These are phyloP conservation scores for Wakefieldia striispora DNA, from an alignment of 768 basidiomycete genomes.

Conservation along the genomic window DNA sequence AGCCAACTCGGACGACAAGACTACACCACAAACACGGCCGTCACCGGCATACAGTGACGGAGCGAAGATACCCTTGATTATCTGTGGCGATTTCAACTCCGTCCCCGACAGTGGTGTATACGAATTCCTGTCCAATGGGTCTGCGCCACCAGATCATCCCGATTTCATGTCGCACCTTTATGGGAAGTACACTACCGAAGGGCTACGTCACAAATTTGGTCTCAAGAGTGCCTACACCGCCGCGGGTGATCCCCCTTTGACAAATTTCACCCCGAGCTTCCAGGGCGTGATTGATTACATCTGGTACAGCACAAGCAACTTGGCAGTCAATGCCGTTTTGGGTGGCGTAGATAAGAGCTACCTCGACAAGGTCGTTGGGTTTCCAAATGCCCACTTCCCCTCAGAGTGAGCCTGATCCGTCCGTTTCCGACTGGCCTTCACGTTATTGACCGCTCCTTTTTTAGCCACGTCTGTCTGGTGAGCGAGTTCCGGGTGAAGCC, in stretches of 20 bases:
- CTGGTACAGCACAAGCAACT: slow-evolving; percentile 77
- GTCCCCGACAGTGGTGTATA: slow-evolving; percentile 84
- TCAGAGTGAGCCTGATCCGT: slow-evolving; percentile 72
- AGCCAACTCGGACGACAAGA: slow-evolving; percentile 26
- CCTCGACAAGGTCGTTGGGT: slow-evolving; percentile 88
- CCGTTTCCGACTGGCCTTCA: slow-evolving; percentile 4
- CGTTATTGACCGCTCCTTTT: slow-evolving; percentile 10
- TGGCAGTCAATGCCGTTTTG: slow-evolving; percentile 80
- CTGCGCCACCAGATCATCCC: slow-evolving; percentile 67
- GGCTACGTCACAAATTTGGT: slow-evolving; percentile 73
- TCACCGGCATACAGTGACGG: slow-evolving; percentile 79
- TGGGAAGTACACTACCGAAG: slow-evolving; percentile 89
- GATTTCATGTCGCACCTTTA: slow-evolving; percentile 94
- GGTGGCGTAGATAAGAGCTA: slow-evolving; percentile 85
- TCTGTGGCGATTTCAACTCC: slow-evolving; percentile 98
- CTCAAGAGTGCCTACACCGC: slow-evolving; percentile 83
- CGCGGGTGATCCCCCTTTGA: slow-evolving; percentile 63
- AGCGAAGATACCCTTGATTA: slow-evolving; percentile 83
- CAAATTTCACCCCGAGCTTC: slow-evolving; percentile 89
- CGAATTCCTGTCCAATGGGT: slow-evolving; percentile 81
- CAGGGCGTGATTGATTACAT: slow-evolving; percentile 89
- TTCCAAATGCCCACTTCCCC: slow-evolving; percentile 95
- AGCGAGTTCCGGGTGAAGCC: slow-evolving; percentile 80
- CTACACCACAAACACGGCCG: slow-evolving; percentile 37
- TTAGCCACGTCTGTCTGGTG: slow-evolving; percentile 70